Evolutionary conservation across 345 rosid genomes (phyloP), one percentile per base, ranked within the genome.

Genomic region (Carallia brachiata): DNA sequence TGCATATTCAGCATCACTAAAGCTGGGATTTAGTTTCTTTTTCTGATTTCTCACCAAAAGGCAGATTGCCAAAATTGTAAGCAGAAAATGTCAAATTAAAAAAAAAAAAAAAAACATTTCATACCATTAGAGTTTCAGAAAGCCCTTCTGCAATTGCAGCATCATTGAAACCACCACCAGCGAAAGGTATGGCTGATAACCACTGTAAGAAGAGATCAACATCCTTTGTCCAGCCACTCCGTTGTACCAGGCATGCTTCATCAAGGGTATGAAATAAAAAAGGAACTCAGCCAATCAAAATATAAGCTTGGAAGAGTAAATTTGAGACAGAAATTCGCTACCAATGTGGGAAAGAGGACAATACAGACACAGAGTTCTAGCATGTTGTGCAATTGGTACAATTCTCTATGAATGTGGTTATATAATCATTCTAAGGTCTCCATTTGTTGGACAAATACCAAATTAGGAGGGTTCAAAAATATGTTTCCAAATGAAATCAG

Each of bases 81-180:
- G 13, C 15, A 44, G 50, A 44, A 44, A 44, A 44, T 44, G 50
- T 2, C 4, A 40, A 40, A 44, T 10, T 7, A 1, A 40, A 40
- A 40, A 40, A 40, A 7, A 6, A 37, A 6, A 44, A 40, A 40
- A 7, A 44, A 72, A 70, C 7, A 67, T 2, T 34, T 18, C 78
- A 55, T 75, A 91, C 99, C 99, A 89, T 95, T 65, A 92, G 70
- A 62, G 99, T 97, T 79, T 92, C 94, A 63, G 94, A 82, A 77
- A 95, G 97, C 68, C 99, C 99, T 84, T 95, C 99, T 2, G 98
- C 99, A 75, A 94, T 89, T 40, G 98, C 99, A 77, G 86, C 97
- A 68, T 95, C 94, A 73, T 72, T 84, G 77, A 95, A 95, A 83
- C 98, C 96, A 74, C 97, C 94, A 74, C 96, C 96, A 64, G 82